Evolutionary conservation across 345 rosid genomes (phyloP), one percentile per base, ranked within the genome.

Genomic region (Salix udensis): DNA sequence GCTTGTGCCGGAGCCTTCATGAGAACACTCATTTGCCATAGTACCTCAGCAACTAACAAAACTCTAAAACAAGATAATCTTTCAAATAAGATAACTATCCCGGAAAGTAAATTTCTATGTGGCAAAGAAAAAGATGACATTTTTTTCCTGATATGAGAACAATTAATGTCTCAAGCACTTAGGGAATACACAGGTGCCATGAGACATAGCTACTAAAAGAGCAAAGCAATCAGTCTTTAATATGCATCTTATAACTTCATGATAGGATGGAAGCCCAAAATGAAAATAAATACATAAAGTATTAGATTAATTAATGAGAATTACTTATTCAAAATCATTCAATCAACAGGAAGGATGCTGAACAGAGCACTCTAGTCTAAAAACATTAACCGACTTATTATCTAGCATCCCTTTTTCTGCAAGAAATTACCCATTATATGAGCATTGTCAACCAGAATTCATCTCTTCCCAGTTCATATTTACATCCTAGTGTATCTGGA

Each of bases 1-100:
- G 82, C 82, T 82, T 77, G 83, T 78, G 80, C 87, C 84, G 16
- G 96, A 84, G 81, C 91, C 86, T 78, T 86, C 90, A 74, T 81
- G 77, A 19, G 76, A 61, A 53, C 80, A 53, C 71, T 84, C 89
- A 73, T 89, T 89, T 16, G 85, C 98, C 99, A 96, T 93, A 77
- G 77, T 71, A 68, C 37, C 71, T 78, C 73, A 80, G 74, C 21
- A 78, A 64, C 81, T 70, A 69, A 64, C 28, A 42, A 46, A 60
- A 46, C 11, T 62, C 83, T 80, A 53, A 21, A 73, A 58, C 76
- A 73, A 21, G 5, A 50, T 67, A 30, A 62, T 4, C 7, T 6
- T 30, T 14, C 39, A 18, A 65, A 65, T 65, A n/a, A 31, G 31
- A 31, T 61, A 69, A 64, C 26, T 34, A 74, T 70, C 52, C 44